phyloP scores from a whole-genome alignment of 1,139 yeast genomes.

The Geotrichum australiense region DNA sequence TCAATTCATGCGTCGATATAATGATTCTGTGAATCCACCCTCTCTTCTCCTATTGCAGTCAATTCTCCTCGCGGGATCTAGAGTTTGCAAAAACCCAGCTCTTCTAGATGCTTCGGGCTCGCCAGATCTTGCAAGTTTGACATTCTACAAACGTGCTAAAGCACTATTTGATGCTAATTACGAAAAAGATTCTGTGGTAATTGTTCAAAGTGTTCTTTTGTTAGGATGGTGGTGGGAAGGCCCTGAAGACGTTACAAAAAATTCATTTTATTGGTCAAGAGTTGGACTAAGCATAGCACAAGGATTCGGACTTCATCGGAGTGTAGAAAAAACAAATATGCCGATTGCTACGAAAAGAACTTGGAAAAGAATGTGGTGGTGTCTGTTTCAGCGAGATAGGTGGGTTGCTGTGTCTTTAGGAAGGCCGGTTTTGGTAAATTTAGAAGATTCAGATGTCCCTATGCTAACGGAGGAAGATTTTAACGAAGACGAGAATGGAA shows the following conservation, averaged over 20 bases:
- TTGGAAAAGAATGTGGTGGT: conserved; percentile 78
- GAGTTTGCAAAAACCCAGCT: conserved; percentile 52
- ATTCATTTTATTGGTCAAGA: conserved; percentile 71
- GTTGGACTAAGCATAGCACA: conserved; percentile 70
- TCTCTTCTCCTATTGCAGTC: conserved; percentile 66
- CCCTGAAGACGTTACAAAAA: conserved; percentile 68
- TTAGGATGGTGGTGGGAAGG: conserved; percentile 73
- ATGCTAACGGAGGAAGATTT: conserved; percentile 64
- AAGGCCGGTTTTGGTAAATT: conserved; percentile 60
- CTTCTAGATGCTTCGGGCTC: conserved; percentile 52
- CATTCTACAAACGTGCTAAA: conserved; percentile 72
- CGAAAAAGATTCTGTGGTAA: conserved; percentile 61
- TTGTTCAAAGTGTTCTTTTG: conserved; percentile 60
- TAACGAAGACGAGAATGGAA: conserved; percentile 48
- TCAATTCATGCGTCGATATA: conserved; percentile 51
- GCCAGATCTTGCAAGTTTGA: conserved; percentile 50
- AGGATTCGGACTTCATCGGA: conserved; percentile 69
- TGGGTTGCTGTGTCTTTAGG: conserved; percentile 69
- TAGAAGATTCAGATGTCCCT: conserved; percentile 72
- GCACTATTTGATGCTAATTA: conserved; percentile 66
- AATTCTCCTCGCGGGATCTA: conserved; percentile 61
- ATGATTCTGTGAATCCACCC: conserved; percentile 59
- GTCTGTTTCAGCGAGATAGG: conserved; percentile 64
- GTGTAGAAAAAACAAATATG: conserved; percentile 29
- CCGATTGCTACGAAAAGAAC: conserved; percentile 46